Conservation (phyloP, 129 eudicot species). For the Lactuca sativa region DNA sequence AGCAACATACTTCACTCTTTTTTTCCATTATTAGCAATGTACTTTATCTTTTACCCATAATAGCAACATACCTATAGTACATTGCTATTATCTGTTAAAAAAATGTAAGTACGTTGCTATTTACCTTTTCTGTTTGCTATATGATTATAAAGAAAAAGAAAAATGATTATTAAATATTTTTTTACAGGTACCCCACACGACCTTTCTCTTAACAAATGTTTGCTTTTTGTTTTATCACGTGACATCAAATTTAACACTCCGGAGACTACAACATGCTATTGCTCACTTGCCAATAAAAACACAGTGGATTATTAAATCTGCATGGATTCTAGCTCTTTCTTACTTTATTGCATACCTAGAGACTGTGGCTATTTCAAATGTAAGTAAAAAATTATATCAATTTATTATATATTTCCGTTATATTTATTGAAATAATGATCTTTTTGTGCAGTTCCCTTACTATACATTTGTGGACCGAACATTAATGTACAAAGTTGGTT, state of each 20-base stretch:
- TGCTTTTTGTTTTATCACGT: conserved; percentile 96
- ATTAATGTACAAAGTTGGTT: conserved; percentile 93
- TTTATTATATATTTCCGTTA: neutral
- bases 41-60: too few species aligned
- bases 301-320: conserved; percentile 71
- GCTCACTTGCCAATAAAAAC: conserved; percentile 64
- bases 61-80: too few species aligned
- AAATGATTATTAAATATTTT: neutral
- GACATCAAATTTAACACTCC: conserved; percentile 81
- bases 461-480: conserved; percentile 90
- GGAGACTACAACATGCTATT: conserved; percentile 63
- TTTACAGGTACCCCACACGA: conserved; percentile 91
- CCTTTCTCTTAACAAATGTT: conserved; percentile 76
- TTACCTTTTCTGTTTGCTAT: neutral
- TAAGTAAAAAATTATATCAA: conserved; percentile 11
- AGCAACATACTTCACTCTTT: too few species aligned
- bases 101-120: too few species aligned
- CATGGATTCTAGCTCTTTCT: conserved; percentile 78
- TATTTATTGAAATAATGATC: conserved; percentile 1
- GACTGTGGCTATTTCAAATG: conserved; percentile 89
- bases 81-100: too few species aligned
- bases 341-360: conserved; percentile 87
- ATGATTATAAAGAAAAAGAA: neutral
- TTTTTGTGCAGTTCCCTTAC: conserved; percentile 84
- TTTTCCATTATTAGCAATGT: too few species aligned